Conservation (phyloP, 176 grass and related monocot genomes). For the Avena atlantica region DNA sequence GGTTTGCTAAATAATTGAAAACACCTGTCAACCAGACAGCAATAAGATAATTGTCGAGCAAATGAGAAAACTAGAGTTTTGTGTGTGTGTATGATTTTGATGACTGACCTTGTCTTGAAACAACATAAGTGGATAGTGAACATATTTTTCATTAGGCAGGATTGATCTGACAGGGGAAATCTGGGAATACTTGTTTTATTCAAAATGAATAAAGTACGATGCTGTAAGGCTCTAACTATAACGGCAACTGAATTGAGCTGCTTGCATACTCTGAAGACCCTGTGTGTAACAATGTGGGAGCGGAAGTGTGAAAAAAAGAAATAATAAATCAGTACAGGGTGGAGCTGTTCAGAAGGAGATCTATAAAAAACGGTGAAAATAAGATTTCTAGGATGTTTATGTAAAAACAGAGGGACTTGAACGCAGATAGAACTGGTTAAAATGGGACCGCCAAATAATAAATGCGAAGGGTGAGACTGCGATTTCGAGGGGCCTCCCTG, state of each 20-base stretch:
- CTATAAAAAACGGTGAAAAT: not conserved
- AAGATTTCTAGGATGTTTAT: not conserved
- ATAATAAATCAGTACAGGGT: too few species aligned
- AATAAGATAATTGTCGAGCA: not conserved
- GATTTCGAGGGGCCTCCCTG: not conserved
- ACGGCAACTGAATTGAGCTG: too few species aligned
- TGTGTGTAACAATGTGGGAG: too few species aligned
- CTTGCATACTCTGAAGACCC: too few species aligned
- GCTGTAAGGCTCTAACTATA: too few species aligned
- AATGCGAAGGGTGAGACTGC: not conserved
- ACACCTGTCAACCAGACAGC: not conserved
- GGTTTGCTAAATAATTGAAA: not conserved
- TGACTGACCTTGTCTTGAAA: not conserved
- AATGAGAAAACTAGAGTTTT: not conserved
- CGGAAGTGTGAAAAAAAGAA: too few species aligned
- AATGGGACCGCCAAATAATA: not conserved
- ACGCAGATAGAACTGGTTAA: not conserved
- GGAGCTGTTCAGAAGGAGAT: not conserved
- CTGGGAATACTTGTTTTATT: not conserved
- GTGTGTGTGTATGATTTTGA: not conserved
- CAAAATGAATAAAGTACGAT: not conserved
- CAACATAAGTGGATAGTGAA: not conserved
- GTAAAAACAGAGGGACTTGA: not conserved
- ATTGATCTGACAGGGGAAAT: not conserved
- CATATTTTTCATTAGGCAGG: not conserved